A percentile compares a stretch with the other conserved stretches of the same genome.
Conservation (phyloP, 2,329 filamentous ascomycete genomes). For the Fusarium staphyleae region DNA sequence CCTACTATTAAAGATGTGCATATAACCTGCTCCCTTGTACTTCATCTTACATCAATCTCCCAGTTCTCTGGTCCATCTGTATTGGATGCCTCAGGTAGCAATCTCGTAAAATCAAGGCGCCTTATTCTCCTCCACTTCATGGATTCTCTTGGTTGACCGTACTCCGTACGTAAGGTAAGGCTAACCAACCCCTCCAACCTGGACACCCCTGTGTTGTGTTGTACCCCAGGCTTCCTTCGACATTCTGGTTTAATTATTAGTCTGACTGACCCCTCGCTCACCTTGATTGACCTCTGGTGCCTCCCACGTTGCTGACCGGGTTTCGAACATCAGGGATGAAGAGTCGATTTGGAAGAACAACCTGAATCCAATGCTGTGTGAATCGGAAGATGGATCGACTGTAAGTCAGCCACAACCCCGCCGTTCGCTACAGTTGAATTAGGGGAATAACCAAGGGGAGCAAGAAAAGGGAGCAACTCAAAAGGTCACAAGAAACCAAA, state of each 20-base stretch:
- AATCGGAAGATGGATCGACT: too few species aligned
- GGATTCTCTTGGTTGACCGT: neutral
- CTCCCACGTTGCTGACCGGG: too few species aligned
- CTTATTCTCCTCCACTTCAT: neutral
- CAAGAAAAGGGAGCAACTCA: slow-evolving; percentile 7
- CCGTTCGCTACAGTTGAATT: too few species aligned
- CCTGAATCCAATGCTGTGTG: too few species aligned
- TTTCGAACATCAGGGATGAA: too few species aligned
- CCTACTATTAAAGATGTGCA: neutral
- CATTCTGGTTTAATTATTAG: neutral
- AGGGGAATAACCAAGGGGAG: neutral
- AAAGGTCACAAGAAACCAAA: slow-evolving; percentile 7
- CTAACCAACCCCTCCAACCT: neutral
- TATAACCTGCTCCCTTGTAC: slow-evolving; percentile 8
- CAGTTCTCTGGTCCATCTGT: slow-evolving; percentile 2
- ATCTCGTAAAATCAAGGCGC: neutral
- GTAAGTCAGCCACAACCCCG: too few species aligned
- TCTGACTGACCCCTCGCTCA: neutral
- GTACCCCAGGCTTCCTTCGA: neutral
- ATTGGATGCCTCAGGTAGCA: slow-evolving; percentile 1
- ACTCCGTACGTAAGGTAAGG: neutral
- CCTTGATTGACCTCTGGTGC: neutral
- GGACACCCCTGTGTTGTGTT: neutral
- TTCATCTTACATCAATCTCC: slow-evolving; percentile 18
- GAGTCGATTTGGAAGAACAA: too few species aligned